These are phyloP conservation scores for Ganoderma lucidum DNA, from an alignment of 1,284 basidiomycete genomes.

Conservation along the genomic window DNA sequence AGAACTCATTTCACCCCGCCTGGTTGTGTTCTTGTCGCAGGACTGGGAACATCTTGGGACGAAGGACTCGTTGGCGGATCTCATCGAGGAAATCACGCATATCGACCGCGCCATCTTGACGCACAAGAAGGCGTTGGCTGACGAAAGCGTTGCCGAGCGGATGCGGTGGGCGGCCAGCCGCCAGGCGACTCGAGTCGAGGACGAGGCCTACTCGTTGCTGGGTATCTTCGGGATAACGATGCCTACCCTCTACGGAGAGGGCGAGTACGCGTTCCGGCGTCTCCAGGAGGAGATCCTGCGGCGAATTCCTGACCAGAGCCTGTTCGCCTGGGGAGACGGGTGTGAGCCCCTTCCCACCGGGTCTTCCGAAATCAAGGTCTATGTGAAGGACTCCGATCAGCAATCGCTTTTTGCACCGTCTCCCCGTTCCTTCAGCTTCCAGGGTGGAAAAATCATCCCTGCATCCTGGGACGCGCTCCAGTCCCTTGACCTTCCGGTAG, in stretches of 20 bases:
- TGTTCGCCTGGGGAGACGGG: conserved; percentile 1
- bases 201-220: conserved; percentile 11
- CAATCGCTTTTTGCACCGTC: background rate
- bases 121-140: background rate
- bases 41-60: conserved; percentile 1
- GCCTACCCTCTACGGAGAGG: conserved; percentile 13
- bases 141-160: background rate
- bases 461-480: background rate
- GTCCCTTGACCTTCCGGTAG: background rate
- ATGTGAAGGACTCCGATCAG: too few species aligned
- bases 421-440: background rate
- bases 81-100: background rate
- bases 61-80: background rate
- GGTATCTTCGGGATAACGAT: conserved; percentile 10
- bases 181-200: conserved; percentile 7
- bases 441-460: background rate
- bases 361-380: background rate
- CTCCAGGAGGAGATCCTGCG: conserved; percentile 13
- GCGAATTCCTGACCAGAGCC: conserved; percentile 1
- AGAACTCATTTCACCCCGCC: conserved; percentile 10
- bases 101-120: background rate
- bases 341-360: background rate
- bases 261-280: conserved; percentile 1
- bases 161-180: conserved; percentile 7
- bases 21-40: conserved; percentile 5